Percentiles rank a stretch among this genome's conserved stretches.
phyloP scores from a whole-genome alignment of 805 yeast genomes.

The Metschnikowia koreensis region DNA sequence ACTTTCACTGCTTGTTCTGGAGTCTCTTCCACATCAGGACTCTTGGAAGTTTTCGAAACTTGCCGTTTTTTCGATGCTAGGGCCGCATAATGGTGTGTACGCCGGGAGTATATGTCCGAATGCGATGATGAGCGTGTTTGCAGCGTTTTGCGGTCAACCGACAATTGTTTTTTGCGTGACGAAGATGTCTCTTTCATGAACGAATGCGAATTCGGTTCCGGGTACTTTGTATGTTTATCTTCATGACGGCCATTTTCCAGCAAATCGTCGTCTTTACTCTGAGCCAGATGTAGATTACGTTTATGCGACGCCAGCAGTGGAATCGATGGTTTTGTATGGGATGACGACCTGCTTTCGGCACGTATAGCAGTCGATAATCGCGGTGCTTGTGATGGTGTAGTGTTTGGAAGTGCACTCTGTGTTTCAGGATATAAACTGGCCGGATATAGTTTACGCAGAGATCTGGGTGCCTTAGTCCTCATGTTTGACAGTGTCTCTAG shows the following conservation, averaged over 20 bases:
- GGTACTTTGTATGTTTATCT: conserved; percentile 8
- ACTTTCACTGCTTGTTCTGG: not conserved
- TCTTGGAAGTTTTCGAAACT: conserved; percentile 1
- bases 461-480: not conserved
- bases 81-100: conserved; percentile 11
- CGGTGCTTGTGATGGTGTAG: conserved; percentile 23
- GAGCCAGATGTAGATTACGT: conserved; percentile 12
- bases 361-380: conserved; percentile 22
- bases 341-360: conserved; percentile 19
- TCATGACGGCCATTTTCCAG: conserved; percentile 2
- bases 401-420: conserved; percentile 1
- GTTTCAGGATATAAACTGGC: conserved; percentile 9
- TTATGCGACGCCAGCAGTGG: conserved; percentile 9
- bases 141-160: conserved; percentile 1
- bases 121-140: conserved; percentile 14
- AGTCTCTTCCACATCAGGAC: not conserved
- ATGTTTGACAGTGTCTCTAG: conserved; percentile 15
- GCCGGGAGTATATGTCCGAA: conserved; percentile 13
- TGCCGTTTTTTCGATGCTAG: conserved; percentile 12
- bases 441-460: conserved; percentile 15
- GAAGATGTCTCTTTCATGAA: conserved; percentile 43
- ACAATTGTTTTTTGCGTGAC: conserved; percentile 31
- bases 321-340: not conserved
- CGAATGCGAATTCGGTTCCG: conserved; percentile 25
- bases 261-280: conserved; percentile 2